Conservation (phyloP, 2,329 filamentous ascomycete species). For the Colletotrichum aenigma region DNA sequence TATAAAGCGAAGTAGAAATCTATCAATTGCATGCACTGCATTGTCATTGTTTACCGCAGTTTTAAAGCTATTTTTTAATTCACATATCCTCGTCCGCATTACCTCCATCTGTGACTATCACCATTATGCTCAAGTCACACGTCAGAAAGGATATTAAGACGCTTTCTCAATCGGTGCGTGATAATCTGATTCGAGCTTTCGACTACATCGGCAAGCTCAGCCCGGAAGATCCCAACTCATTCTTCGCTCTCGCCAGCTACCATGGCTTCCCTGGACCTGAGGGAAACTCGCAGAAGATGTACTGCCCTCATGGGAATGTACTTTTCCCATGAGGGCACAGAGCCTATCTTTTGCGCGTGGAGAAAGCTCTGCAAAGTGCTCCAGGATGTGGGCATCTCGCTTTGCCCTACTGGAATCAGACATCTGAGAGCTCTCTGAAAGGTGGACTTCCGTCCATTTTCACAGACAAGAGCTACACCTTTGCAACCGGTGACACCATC, state of each 20-base stretch:
- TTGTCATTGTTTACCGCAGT: not conserved
- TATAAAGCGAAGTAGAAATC: not conserved
- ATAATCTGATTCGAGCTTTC: not conserved
- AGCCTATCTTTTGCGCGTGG: constrained; percentile 28
- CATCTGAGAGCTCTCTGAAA: not conserved
- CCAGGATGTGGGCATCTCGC: not conserved
- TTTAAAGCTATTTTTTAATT: not conserved
- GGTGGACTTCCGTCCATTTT: not conserved
- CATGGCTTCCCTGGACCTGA: constrained; percentile 26
- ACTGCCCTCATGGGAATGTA: constrained; percentile 32
- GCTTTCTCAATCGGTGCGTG: not conserved
- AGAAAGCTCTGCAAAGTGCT: constrained; percentile 23
- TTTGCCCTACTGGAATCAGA: constrained; percentile 28
- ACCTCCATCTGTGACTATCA: not conserved
- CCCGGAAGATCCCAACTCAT: constrained; percentile 21
- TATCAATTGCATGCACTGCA: not conserved
- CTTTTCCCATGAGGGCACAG: constrained; percentile 33
- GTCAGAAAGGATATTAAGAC: not conserved
- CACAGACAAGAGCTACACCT: not conserved
- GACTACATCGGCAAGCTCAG: not conserved
- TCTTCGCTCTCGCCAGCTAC: constrained; percentile 29
- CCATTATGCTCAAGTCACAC: not conserved
- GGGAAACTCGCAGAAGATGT: constrained; percentile 19
- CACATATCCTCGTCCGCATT: not conserved
- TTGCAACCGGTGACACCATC: not conserved